A percentile compares a stretch with the other conserved stretches of the same genome.
phyloP scores from a whole-genome alignment of 768 basidiomycete genomes.

The Auriscalpium orientale region DNA sequence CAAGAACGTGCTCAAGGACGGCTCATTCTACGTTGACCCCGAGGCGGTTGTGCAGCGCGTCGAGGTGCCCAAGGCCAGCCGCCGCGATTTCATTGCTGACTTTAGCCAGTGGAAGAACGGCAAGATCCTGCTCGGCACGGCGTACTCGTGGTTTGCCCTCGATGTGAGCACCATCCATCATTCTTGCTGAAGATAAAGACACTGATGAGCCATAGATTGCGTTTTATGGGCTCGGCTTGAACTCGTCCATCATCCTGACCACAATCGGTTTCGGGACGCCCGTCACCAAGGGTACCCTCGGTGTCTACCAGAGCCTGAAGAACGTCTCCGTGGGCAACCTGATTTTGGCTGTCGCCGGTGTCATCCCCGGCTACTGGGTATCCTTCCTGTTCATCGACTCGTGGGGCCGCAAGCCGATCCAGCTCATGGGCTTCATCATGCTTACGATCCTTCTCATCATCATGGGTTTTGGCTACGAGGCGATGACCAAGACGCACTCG shows the following conservation, averaged over 20 bases:
- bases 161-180: conserved; percentile 46
- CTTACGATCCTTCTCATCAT: conserved; percentile 60
- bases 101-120: conserved; percentile 71
- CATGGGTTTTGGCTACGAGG: conserved; percentile 38
- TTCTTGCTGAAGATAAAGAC: conserved; percentile 16
- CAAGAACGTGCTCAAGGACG: conserved; percentile 51
- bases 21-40: conserved; percentile 40
- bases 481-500: conserved; percentile 18
- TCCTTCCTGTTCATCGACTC: conserved; percentile 61
- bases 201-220: conserved; percentile 44
- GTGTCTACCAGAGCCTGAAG: conserved; percentile 44
- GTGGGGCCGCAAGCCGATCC: conserved; percentile 80
- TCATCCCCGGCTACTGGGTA: too few relatives aligned
- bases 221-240: conserved; percentile 85
- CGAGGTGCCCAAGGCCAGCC: conserved; percentile 60
- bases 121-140: conserved; percentile 70
- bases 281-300: conserved; percentile 21
- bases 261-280: conserved; percentile 68
- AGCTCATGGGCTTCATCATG: conserved; percentile 66
- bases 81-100: conserved; percentile 58
- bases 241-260: conserved; percentile 66
- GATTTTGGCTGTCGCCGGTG: conserved; percentile 66
- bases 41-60: conserved; percentile 54
- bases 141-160: conserved; percentile 87
- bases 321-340: conserved; percentile 71